Base-by-base conservation (phyloP, 2,329 filamentous ascomycete genomes). In the Calonectria henricotiae region DNA sequence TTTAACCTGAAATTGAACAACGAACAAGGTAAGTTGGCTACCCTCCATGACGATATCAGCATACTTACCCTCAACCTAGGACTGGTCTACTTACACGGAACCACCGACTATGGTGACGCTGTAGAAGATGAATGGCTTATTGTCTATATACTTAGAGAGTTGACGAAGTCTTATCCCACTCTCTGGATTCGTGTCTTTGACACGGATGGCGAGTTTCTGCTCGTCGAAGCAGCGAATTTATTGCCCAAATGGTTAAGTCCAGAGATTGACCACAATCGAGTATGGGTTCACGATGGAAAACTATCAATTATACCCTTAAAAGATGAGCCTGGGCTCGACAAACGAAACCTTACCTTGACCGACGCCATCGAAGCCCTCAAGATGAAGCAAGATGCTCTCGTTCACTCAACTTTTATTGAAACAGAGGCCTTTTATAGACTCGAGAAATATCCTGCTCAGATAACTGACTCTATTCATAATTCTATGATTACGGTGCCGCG, bases 71-170 rank as follows among this genome's bases (percentile, higher is more conserved):
- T 9, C 8, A 17, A 39, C 6, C 58, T 46, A 88, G 88, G 86
- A 1, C 79, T 90, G 9, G 79, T 86, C n/a, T 91, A 91, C 73
- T 87, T 99, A 6, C 89, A 90, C 72, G 96, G 96, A 23, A 86
- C 87, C 62, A 96, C 94, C 0, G 93, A 96, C 80, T 98, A 95
- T 78, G 95, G 96, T 9, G 97, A 99, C 82, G 96, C 95, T 0
- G 91, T 98, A 4, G 96, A 98, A 78, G 96, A 99, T 77, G 97
- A 99, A 84, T 99, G 96, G 97, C 89, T 98, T 6, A 92, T 98
- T 70, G 95, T 98, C 23, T 98, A 95, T 83, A 85, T 98, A 5
- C 86, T 99, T 35, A 90, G 93, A 51, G 92, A 97, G 82, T 84
- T 98, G 75, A 95, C 92, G 75, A 93, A 88, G 75, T 86, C 88